Percentiles rank a stretch among this genome's conserved stretches.
These are phyloP conservation scores for Rutstroemia sydowiana DNA, from an alignment of 2,329 filamentous ascomycete genomes.

Conservation along the genomic window DNA sequence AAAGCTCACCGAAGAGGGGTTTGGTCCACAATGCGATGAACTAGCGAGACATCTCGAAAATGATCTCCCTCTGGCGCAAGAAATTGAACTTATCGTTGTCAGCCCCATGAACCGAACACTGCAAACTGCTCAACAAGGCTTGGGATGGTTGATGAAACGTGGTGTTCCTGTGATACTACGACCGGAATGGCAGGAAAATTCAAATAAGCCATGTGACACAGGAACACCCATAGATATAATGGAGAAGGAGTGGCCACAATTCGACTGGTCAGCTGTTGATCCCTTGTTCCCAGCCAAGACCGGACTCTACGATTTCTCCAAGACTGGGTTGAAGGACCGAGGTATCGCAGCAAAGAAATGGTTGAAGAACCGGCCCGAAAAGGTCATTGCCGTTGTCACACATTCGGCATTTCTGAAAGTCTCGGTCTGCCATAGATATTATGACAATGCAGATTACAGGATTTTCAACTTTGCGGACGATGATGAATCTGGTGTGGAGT, in stretches of 20 bases:
- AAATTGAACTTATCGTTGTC: slow-evolving; percentile 29
- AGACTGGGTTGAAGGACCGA: slow-evolving; percentile 19
- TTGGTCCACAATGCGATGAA: slow-evolving; percentile 19
- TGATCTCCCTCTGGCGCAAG: slow-evolving; percentile 24
- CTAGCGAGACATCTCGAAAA: slow-evolving; percentile 22
- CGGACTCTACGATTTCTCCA: slow-evolving; percentile 27
- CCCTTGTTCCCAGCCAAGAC: slow-evolving; percentile 25
- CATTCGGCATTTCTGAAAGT: slow-evolving; percentile 27
- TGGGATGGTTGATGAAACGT: slow-evolving; percentile 28
- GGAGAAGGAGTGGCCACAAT: slow-evolving; percentile 28
- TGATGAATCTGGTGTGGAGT: slow-evolving; percentile 17
- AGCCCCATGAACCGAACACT: slow-evolving; percentile 28
- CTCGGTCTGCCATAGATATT: slow-evolving; percentile 22
- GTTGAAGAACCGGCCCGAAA: slow-evolving; percentile 26
- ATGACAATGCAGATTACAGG: slow-evolving; percentile 29
- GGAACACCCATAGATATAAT: slow-evolving; percentile 23
- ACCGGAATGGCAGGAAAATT: slow-evolving; percentile 30
- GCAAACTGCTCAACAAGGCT: slow-evolving; percentile 25
- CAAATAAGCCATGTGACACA: slow-evolving; percentile 27
- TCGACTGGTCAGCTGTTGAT: slow-evolving; percentile 29
- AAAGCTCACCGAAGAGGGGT: slow-evolving; percentile 21
- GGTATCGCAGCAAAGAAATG: slow-evolving; percentile 24
- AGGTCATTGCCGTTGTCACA: slow-evolving; percentile 29
- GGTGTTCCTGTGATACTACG: slow-evolving; percentile 25
- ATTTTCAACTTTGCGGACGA: slow-evolving; percentile 28